A percentile compares a stretch with the other conserved stretches of the same genome.
These are phyloP conservation scores for Dictyostelium brefeldianum DNA, from an alignment of 78 protist species.

Conservation along the genomic window DNA sequence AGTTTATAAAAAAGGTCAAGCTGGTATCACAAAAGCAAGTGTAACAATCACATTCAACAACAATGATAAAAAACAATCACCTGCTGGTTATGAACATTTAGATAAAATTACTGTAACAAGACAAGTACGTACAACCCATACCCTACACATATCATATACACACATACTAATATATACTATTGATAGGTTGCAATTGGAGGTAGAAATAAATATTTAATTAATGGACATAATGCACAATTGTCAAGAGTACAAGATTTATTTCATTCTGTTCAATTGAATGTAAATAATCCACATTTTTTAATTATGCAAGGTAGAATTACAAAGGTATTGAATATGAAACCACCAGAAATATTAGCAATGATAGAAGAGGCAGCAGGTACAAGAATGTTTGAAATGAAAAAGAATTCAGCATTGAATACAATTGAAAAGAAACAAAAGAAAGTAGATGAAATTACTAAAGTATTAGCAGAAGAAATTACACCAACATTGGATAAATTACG, in stretches of 20 bases:
- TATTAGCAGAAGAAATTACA: conserved; percentile 94
- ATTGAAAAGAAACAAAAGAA: conserved; percentile 96
- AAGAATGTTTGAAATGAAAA: conserved; percentile 97
- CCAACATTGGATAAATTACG: conserved; percentile 96
- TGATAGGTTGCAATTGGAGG: conserved; percentile 96
- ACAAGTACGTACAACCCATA: conserved; percentile 76
- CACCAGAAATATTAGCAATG: conserved; percentile 97
- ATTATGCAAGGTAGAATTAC: conserved; percentile 99
- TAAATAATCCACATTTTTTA: conserved; percentile 99
- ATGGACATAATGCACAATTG: conserved; percentile 88
- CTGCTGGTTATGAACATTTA: conserved; percentile 96
- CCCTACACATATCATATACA: neutral
- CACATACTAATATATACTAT: neutral
- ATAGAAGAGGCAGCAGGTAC: conserved; percentile 99
- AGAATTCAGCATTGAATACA: conserved; percentile 87
- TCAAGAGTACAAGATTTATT: conserved; percentile 96
- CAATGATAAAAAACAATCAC: conserved; percentile 87
- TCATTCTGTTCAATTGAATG: conserved; percentile 98
- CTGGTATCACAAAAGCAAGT: conserved; percentile 96
- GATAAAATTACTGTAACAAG: conserved; percentile 97
- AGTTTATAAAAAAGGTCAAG: conserved; percentile 99
- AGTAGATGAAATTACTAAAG: conserved; percentile 89
- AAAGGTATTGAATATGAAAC: conserved; percentile 99
- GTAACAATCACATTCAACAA: conserved; percentile 99
- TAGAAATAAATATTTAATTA: conserved; percentile 96